Conservation (phyloP, 2,329 filamentous ascomycete species). For the Trichoderma sp. region DNA sequence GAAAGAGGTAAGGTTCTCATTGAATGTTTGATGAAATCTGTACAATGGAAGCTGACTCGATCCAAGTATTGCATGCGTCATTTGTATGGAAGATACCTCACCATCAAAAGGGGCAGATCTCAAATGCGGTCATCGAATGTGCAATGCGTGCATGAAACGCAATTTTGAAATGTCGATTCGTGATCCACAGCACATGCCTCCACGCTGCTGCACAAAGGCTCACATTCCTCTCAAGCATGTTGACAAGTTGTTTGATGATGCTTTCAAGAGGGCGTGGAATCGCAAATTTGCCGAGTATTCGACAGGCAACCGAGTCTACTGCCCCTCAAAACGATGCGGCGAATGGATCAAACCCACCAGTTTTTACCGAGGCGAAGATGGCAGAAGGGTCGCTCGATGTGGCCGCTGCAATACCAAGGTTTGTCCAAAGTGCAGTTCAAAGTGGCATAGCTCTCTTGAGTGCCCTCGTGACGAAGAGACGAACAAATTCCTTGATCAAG, state of each 20-base stretch:
- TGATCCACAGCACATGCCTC: constrained; percentile 82
- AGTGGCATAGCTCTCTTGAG: constrained; percentile 68
- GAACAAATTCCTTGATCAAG: constrained; percentile 62
- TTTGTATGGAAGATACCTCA: constrained; percentile 70
- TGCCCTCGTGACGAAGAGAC: constrained; percentile 74
- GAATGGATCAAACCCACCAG: constrained; percentile 77
- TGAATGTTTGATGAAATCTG: constrained; percentile 5
- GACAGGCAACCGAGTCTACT: constrained; percentile 74
- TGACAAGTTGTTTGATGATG: constrained; percentile 69
- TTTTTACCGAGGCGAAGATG: constrained; percentile 56
- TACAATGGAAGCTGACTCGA: constrained; percentile 25
- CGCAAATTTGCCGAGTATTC: constrained; percentile 76
- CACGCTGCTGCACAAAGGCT: constrained; percentile 73
- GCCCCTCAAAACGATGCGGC: constrained; percentile 70
- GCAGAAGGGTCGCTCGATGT: constrained; percentile 69
- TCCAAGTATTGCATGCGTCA: constrained; percentile 67
- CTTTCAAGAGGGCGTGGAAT: constrained; percentile 81
- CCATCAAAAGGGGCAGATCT: constrained; percentile 67
- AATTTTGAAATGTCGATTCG: constrained; percentile 74
- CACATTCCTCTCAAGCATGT: constrained; percentile 76
- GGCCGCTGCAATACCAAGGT: constrained; percentile 71
- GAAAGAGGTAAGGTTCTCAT: constrained; percentile 27
- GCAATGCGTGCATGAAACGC: constrained; percentile 71
- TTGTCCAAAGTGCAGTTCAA: constrained; percentile 72
- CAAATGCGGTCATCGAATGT: constrained; percentile 80